phyloP scores from a whole-genome alignment of 2,329 filamentous ascomycete species.

The Xylaria sp. region DNA sequence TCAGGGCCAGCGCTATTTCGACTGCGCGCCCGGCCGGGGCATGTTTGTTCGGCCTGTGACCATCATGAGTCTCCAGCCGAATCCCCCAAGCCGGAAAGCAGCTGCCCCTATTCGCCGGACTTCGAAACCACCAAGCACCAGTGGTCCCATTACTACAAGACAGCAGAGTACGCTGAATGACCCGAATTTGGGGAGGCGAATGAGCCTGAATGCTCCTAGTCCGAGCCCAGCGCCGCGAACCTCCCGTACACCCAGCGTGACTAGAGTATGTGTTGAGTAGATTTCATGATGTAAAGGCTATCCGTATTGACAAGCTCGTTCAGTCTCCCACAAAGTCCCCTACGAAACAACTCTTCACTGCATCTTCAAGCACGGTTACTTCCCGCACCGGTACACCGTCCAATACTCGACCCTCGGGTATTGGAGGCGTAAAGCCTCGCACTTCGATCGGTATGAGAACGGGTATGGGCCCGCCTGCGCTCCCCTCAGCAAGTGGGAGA shows the following conservation, averaged over 20 bases:
- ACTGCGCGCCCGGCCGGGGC: constrained; percentile 67
- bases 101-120: constrained; percentile 36
- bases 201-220: constrained; percentile 66
- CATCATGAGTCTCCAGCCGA: constrained; percentile 51
- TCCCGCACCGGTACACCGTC: constrained; percentile 63
- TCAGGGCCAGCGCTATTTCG: constrained; percentile 81
- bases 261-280: constrained; percentile 43
- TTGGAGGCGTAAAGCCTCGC: constrained; percentile 45
- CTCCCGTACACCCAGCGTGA: constrained; percentile 51
- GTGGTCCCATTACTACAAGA: constrained; percentile 29
- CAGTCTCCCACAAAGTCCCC: constrained; percentile 76
- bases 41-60: constrained; percentile 81
- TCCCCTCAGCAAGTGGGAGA: constrained; percentile 40
- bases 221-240: constrained; percentile 62
- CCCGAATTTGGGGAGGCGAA: constrained; percentile 52
- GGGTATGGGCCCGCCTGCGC: constrained; percentile 63
- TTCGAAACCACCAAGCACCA: constrained; percentile 30
- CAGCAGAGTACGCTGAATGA: constrained; percentile 52
- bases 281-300: not conserved
- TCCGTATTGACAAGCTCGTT: constrained; percentile 7
- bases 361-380: constrained; percentile 49
- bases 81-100: constrained; percentile 40
- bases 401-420: constrained; percentile 43
- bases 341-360: constrained; percentile 62
- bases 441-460: constrained; percentile 52